Base-by-base conservation (phyloP, 2,329 filamentous ascomycete genomes). In the Pseudogymnoascus sp. region DNA sequence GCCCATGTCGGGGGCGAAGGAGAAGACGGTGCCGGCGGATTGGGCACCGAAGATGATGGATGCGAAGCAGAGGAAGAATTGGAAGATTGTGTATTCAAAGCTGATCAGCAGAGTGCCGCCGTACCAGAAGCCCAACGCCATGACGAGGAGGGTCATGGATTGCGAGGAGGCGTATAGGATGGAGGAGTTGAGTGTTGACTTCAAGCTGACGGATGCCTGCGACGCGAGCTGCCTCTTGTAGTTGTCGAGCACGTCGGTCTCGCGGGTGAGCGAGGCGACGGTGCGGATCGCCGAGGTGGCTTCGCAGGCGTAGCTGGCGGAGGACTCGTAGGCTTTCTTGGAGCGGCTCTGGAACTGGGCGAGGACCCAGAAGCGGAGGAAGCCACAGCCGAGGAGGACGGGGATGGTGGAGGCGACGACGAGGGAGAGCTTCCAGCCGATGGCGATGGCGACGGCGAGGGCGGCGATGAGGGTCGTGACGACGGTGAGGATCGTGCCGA, bases 251-350 rank as follows among this genome's bases (percentile, higher is more conserved):
- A 97, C 91, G 71, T 96, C 91, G 0, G 83, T 76, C 76, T 99
- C 95, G 9, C 93, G 85, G 0, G 93, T 96, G 50, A 99, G 82
- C 7, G 91, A 90, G 3, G 93, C 93, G 9, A 97, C 93, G 1
- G 95, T 97, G 61, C 93, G 89, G 68, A 97, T 97, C 6, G 93
- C 90, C 1, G 91, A 93, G 33, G 96, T 96, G 46, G 93, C 93
- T 75, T 99, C 95, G 56, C 93, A 95, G 10, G 95, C 95, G 72
- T 89, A 96, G 63, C 88, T 88, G 7, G 93, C 93, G 64, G 91
- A 93, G 64, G 83, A 79, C 72, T 91, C 83, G 73, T 97, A 93
- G 3, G 91, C 88, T 67, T 81, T 80, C 79, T 95, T 96, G 1
- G 91, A 88, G 23, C 90, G 88, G 38, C 82, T 82, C 77, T 90